Percentiles rank a stretch among this genome's conserved stretches.
Conservation (phyloP, 139 green algal species). For the Pseudopediastrum boryanum region DNA sequence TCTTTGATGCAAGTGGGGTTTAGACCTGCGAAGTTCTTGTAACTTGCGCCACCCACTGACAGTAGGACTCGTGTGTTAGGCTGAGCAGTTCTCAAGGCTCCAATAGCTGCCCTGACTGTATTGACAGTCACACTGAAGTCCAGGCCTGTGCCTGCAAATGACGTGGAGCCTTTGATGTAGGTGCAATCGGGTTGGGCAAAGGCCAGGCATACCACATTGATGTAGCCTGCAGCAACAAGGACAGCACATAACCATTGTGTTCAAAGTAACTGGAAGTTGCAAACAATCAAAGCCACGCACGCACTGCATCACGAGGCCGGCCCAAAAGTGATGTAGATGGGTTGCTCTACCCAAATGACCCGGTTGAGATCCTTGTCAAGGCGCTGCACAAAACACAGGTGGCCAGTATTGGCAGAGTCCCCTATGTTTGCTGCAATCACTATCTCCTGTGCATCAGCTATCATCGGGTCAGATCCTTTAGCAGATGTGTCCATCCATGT, state of each 20-base stretch:
- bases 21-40: conserved; percentile 36
- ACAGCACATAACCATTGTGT: not conserved
- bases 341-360: too few species aligned
- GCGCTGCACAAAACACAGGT: too few species aligned
- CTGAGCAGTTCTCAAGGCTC: conserved; percentile 45
- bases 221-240: conserved; percentile 30
- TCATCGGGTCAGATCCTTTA: too few species aligned
- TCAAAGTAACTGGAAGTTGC: not conserved
- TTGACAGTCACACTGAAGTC: conserved; percentile 35
- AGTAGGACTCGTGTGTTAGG: conserved; percentile 45
- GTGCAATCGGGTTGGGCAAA: conserved; percentile 52
- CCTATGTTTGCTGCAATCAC: too few species aligned
- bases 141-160: conserved; percentile 47
- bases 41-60: conserved; percentile 48
- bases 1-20: conserved; percentile 29
- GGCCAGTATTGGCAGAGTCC: too few species aligned
- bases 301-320: too few species aligned
- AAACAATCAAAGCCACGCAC: too few species aligned
- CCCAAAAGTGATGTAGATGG: too few species aligned
- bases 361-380: too few species aligned
- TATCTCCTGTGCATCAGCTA: too few species aligned
- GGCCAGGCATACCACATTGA: conserved; percentile 40
- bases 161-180: conserved; percentile 43
- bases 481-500: too few species aligned
- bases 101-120: conserved; percentile 46